Base-by-base conservation (phyloP, 2,329 filamentous ascomycete genomes). In the Xylaria sp. region DNA sequence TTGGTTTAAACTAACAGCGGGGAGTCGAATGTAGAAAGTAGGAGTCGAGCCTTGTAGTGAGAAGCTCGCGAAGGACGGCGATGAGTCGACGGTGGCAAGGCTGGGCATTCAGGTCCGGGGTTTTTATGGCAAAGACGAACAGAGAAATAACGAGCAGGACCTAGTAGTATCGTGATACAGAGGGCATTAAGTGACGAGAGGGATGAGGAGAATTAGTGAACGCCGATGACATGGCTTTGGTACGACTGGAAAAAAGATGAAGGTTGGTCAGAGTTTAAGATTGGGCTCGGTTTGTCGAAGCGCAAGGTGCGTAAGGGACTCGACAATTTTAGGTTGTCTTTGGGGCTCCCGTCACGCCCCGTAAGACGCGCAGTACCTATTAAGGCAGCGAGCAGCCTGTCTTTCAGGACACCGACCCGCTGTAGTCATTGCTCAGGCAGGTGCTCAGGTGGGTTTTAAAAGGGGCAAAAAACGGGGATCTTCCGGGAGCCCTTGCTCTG, bases 161-260 rank as follows among this genome's bases (percentile, higher is more conserved):
- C 35, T 48, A 51, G 54, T 25, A 60, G 18, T 48, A 54, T 54
- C 32, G 54, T 53, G 50, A 47, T 59, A 32, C 27, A 16, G 27
- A 23, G 6, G 60, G 61, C 13, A 58, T 54, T 18, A 44, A 21
- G 61, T 55, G 47, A 50, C 54, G 27, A 44, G 54, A 51, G 54
- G 9, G 51, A 50, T 32, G 40, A 62, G 35, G 40, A 62, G 42
- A 57, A 12, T 25, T 18, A 27, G 53, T 40, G 59, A 58, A 50
- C 21, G 62, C 44, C 21, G 62, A 63, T 68, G 69, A 48, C 58
- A 71, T 69, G 63, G 47, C 66, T 60, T 47, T 69, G 50, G 66
- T 53, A 32, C 53, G 40, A 64, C 50, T 27, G 35, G 44, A 58
- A 35, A 63, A 65, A 71, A 47, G 50, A 47, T 37, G 54, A 62